Percentiles rank a stretch among this genome's conserved stretches.
Evolutionary conservation across 225 moss, liverwort and hornwort species (phyloP).

Genomic region (Lunularia cruciata): DNA sequence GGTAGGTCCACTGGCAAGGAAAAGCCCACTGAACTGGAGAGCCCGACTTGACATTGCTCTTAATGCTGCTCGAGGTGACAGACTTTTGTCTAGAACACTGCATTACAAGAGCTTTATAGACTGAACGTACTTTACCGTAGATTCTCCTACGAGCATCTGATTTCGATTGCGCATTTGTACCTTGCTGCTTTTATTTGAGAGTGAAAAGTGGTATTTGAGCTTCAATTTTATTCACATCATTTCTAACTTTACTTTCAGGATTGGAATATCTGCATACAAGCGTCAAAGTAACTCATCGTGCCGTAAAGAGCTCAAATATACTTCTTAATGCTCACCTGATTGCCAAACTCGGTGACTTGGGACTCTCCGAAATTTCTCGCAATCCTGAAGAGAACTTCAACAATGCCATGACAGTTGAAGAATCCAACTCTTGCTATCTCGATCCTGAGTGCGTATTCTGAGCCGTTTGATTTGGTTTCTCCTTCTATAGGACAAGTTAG

Average conservation of each 20-base stretch:
- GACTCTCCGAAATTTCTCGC: conserved; percentile 8
- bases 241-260: too few relatives aligned
- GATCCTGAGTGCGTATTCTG: conserved; percentile 1
- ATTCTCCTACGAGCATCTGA: background rate
- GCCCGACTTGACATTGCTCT: background rate
- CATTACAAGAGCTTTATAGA: background rate
- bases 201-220: background rate
- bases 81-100: too few relatives aligned
- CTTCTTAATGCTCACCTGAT: conserved; percentile 14
- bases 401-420: background rate
- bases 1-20: background rate
- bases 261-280: conserved; percentile 20
- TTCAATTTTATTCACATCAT: too few relatives aligned
- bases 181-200: too few relatives aligned
- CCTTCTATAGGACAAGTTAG: too few relatives aligned
- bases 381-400: background rate
- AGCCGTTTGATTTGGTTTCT: background rate
- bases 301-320: conserved; percentile 16
- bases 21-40: background rate
- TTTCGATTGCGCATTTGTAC: too few relatives aligned
- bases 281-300: conserved; percentile 17
- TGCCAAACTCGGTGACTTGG: conserved; percentile 27
- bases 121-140: background rate
- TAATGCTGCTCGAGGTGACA: conserved; percentile 5
- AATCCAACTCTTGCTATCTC: background rate